These are phyloP conservation scores for Pleurotus citrinopileatus DNA, from an alignment of 768 basidiomycete genomes.

Conservation along the genomic window DNA sequence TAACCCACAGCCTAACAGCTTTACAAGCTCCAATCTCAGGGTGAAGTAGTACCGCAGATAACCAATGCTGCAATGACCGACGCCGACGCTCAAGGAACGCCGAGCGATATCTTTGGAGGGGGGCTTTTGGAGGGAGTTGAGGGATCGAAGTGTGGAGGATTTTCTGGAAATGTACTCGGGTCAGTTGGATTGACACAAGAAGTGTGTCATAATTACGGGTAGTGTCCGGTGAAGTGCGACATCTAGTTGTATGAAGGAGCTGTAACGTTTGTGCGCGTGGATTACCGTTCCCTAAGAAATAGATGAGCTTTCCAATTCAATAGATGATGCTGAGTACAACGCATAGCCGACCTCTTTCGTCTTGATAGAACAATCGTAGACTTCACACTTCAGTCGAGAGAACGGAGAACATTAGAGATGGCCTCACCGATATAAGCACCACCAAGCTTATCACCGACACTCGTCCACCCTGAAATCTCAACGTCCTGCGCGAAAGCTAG, in stretches of 20 bases:
- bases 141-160: conserved; percentile 50
- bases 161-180: conserved; percentile 27
- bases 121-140: conserved; percentile 63
- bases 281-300: conserved; percentile 52
- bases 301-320: conserved; percentile 1
- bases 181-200: neutral
- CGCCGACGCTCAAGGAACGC: conserved; percentile 66
- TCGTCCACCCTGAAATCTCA: conserved; percentile 66
- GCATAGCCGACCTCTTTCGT: conserved; percentile 49
- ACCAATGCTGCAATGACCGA: conserved; percentile 62
- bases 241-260: conserved; percentile 57
- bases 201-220: conserved; percentile 39
- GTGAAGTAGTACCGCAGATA: conserved; percentile 60
- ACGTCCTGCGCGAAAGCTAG: conserved; percentile 63
- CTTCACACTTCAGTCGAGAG: conserved; percentile 23
- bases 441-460: conserved; percentile 63
- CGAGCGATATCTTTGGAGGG: conserved; percentile 63
- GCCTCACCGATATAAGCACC: conserved; percentile 62
- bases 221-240: conserved; percentile 44
- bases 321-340: conserved; percentile 17
- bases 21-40: conserved; percentile 67
- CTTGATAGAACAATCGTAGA: conserved; percentile 68
- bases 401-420: neutral
- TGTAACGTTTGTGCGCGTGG: conserved; percentile 67
- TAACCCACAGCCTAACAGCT: conserved; percentile 61